phyloP scores from a whole-genome alignment of 257 asterid species.

The Capsicum pubescens region DNA sequence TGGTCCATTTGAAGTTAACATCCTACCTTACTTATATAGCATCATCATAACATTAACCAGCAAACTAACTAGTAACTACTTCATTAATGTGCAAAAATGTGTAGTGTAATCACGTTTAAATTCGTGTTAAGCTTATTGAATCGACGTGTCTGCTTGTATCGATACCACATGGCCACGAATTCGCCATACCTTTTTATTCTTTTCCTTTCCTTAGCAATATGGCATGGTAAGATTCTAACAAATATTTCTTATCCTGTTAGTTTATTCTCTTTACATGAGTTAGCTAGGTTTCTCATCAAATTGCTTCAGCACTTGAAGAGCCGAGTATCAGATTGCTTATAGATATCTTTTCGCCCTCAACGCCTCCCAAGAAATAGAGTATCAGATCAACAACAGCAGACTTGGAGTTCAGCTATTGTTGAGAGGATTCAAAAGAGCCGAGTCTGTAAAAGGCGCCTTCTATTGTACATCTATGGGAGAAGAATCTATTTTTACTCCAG shows the following conservation, averaged over 20 bases:
- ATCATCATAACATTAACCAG: constrained; percentile 29
- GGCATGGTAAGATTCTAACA: constrained; percentile 57
- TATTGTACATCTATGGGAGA: background rate
- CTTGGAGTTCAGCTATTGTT: background rate
- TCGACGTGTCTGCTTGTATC: constrained; percentile 39
- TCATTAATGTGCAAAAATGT: background rate
- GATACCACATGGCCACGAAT: constrained; percentile 58
- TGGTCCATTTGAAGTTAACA: constrained; percentile 61
- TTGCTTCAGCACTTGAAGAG: background rate
- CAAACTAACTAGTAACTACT: constrained; percentile 24
- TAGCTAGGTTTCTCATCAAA: constrained; percentile 23
- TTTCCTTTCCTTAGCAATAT: constrained; percentile 42
- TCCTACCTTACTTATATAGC: constrained; percentile 34
- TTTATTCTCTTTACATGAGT: constrained; percentile 30
- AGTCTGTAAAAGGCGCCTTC: background rate
- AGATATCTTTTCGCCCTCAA: background rate
- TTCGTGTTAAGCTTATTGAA: background rate
- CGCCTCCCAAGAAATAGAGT: background rate
- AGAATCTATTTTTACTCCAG: background rate
- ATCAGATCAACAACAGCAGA: constrained; percentile 2
- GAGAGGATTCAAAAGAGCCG: constrained; percentile 14
- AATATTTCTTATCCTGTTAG: constrained; percentile 34
- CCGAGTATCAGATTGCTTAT: too few species aligned
- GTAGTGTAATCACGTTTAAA: background rate
- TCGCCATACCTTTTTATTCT: constrained; percentile 53